Evolutionary conservation across 129 eudicot genomes (phyloP).

Genomic region (Centrapalus pauciflorus): DNA sequence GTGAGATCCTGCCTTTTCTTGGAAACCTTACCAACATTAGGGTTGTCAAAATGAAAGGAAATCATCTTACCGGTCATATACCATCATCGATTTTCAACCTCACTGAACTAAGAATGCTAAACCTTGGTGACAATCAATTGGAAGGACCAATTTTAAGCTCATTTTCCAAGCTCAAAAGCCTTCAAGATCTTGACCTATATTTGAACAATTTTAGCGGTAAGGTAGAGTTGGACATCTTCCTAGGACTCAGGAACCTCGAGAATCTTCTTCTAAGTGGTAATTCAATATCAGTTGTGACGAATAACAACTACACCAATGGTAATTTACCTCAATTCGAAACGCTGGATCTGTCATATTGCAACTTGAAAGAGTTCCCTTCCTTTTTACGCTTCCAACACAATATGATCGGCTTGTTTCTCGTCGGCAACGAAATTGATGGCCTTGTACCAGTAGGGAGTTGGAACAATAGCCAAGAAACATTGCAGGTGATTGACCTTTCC

Average conservation of each 20-base stretch:
- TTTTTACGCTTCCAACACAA: neutral
- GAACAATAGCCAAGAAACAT: constrained; percentile 13
- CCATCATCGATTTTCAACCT: constrained; percentile 16
- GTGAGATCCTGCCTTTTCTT: constrained; percentile 21
- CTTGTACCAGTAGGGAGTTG: neutral
- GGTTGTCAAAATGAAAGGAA: neutral
- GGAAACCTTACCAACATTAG: constrained; percentile 13
- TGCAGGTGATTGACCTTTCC: constrained; percentile 7
- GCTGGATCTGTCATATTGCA: constrained; percentile 4
- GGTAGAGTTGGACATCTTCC: constrained; percentile 14
- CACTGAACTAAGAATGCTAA: neutral
- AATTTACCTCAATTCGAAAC: neutral
- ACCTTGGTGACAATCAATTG: neutral
- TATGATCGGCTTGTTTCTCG: neutral
- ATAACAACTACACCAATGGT: neutral
- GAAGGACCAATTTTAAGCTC: constrained; percentile 19
- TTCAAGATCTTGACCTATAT: neutral
- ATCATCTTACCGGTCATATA: neutral
- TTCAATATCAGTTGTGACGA: neutral
- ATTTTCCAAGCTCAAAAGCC: constrained; percentile 16
- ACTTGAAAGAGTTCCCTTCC: constrained; percentile 6
- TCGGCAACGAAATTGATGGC: neutral
- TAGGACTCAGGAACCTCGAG: constrained; percentile 3
- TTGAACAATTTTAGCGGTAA: constrained; percentile 11
- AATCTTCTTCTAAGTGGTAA: neutral